A percentile compares a stretch with the other conserved stretches of the same genome.
Conservation (phyloP, 2,329 filamentous ascomycete species). For the Sporothrix variecibatus region DNA sequence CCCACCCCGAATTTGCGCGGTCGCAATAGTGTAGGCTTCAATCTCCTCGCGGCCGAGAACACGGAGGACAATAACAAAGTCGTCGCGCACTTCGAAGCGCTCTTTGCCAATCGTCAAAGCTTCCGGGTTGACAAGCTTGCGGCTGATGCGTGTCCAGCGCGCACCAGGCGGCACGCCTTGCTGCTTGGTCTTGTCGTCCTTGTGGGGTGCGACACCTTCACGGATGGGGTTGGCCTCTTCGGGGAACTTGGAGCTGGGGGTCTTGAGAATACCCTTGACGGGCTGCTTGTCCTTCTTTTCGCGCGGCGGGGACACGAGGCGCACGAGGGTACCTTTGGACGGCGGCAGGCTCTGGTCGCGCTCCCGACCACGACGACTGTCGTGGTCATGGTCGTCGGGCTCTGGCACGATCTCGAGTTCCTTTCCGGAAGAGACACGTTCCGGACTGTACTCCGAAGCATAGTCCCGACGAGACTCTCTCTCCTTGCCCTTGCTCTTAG, state of each 20-base stretch:
- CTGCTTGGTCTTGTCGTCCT: slow-evolving; percentile 74
- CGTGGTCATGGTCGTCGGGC: background rate
- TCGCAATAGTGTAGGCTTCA: slow-evolving; percentile 79
- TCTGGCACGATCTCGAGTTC: slow-evolving; percentile 10
- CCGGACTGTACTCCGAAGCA: background rate
- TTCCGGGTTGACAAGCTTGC: slow-evolving; percentile 84
- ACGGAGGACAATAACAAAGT: slow-evolving; percentile 89
- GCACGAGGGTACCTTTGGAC: slow-evolving; percentile 42
- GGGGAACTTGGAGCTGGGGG: slow-evolving; percentile 79
- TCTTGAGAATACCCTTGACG: slow-evolving; percentile 84
- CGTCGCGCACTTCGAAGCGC: slow-evolving; percentile 85
- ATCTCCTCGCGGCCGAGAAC: slow-evolving; percentile 89
- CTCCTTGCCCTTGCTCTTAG: slow-evolving; percentile 23
- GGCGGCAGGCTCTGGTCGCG: slow-evolving; percentile 25
- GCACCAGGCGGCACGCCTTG: slow-evolving; percentile 72
- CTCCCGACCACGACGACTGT: background rate
- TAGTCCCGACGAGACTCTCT: background rate
- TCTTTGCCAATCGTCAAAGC: slow-evolving; percentile 85
- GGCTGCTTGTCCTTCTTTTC: slow-evolving; percentile 51
- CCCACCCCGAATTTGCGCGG: slow-evolving; percentile 77
- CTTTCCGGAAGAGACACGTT: background rate
- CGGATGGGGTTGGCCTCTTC: slow-evolving; percentile 81
- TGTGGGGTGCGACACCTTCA: slow-evolving; percentile 91
- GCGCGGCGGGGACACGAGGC: slow-evolving; percentile 72
- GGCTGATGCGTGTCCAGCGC: slow-evolving; percentile 90